Base-by-base conservation (phyloP, 495 filamentous ascomycete genomes). In the Hyaloscypha finlandica region DNA sequence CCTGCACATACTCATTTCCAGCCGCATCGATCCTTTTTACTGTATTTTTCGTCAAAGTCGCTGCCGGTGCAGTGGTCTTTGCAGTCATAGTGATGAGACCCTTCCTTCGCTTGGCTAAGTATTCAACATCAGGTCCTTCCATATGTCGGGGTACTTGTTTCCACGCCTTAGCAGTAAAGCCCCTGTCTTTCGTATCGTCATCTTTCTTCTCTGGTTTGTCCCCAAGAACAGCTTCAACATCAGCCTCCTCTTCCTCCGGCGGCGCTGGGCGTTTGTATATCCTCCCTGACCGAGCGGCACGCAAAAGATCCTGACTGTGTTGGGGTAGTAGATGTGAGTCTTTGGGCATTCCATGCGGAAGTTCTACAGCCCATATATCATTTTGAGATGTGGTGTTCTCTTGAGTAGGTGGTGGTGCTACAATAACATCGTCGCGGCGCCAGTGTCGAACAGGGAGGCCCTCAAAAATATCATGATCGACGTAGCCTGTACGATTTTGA, bases 401-500 rank as follows among this genome's bases (percentile, higher is more conserved):
- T 31, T 83, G 75, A 25, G 86, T 86, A 0, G 83, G 81, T 0
- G 86, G 85, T 56, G 91, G 87, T 60, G 86, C 90, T 69, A 96
- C 77, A 42, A 82, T 90, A 33, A 94, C 86, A 77, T 78, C 81
- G 72, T 89, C 85, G 63, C 87, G 86, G 65, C 89, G 86, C 92
- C 94, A 99, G 83, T 96, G 92, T 65, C 94, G 90, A 57, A 99
- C 88, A 22, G 95, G 95, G 6, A 99, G 83, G 54, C 95, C 93
- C 77, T 98, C 94, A 68, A 97, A 95, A 71, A 97, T 88, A 81
- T 99, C 96, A 75, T 97, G 92, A 72, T 98, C 95, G 54, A 90
- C 86, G 74, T 90, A 89, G 62, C 83, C 84, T 45, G 86, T 80
- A 30, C 91, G 88, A 56, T 89, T 89, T 72, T 91, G 85, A 62